Evolutionary conservation across 2,329 filamentous ascomycete genomes (phyloP), one percentile per base, ranked within the genome.

Genomic region (Ophiocordyceps polyrhachis-furcata): DNA sequence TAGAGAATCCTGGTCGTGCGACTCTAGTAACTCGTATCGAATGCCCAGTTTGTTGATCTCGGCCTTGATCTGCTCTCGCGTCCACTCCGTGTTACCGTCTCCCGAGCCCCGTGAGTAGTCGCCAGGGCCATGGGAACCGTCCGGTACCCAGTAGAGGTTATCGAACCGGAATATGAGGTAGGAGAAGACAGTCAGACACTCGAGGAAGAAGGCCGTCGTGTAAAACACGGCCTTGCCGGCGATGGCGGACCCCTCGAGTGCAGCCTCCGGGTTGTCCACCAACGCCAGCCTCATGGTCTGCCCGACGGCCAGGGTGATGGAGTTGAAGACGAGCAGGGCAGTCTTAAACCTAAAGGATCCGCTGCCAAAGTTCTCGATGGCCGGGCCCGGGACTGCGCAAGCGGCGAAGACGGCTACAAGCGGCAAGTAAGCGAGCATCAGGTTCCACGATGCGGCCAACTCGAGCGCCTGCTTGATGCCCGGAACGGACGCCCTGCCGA

Each of bases 151-250:
- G 47, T 56, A 60, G n/a, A 53, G 47, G 19, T 54, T 47, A 43
- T 60, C 57, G 17, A 60, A 49, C 17, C 57, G 52, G 9, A 51
- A 47, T 23, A 50, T 47, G 9, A 56, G 56, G 40, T 58, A 58
- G 2, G 51, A 47, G 5, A 47, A 50, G 5, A 43, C 41, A 4
- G 41, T 43, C 17, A 43, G 5, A 9, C 14, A 13, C 25, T 43
- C 41, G 25, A 62, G 49, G 6, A 52, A 46, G 45, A 62, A 64
- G 29, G 53, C 50, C 32, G 62, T 62, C n/a, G 55, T 51, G 48
- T 64, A 64, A 44, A 64, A 62, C 0, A 55, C 55, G 2, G 55
- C 47, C 40, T 56, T 60, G 44, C 53, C 50, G 29, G 56, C 63
- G 49, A 61, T 51, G 7, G 50, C 13, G 7, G 21, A 28, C 20